Conservation (phyloP, 495 filamentous ascomycete genomes). For the Hypoxylon subgilvum region DNA sequence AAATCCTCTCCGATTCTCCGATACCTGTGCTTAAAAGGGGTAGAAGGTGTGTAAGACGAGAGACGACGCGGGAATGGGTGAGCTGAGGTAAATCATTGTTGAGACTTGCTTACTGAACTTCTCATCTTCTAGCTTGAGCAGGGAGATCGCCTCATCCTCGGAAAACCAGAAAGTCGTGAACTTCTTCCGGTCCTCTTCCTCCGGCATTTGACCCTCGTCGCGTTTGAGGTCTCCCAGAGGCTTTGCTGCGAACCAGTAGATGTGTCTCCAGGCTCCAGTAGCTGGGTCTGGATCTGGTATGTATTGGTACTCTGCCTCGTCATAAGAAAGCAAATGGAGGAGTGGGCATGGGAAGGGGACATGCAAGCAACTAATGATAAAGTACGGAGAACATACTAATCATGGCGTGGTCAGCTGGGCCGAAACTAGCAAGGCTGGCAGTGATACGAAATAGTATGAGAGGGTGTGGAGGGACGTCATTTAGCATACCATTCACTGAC, state of each 20-base stretch:
- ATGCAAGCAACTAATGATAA: neutral
- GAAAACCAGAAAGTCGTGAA: conserved; percentile 41
- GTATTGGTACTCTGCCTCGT: conserved; percentile 17
- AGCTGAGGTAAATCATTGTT: too few relatives aligned
- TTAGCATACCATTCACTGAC: conserved; percentile 41
- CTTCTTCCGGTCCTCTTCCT: conserved; percentile 40
- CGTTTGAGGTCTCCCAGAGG: conserved; percentile 28
- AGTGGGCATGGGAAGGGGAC: neutral
- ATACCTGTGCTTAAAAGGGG: too few relatives aligned
- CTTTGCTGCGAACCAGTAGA: conserved; percentile 43
- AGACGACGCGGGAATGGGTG: too few relatives aligned
- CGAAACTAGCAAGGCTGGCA: conserved; percentile 8
- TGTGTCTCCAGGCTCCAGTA: conserved; percentile 43
- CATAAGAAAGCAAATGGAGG: neutral
- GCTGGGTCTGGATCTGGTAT: conserved; percentile 40
- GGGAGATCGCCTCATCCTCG: conserved; percentile 30
- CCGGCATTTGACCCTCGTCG: conserved; percentile 33
- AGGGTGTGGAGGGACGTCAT: neutral
- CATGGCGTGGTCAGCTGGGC: conserved; percentile 16
- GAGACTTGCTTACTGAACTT: conserved; percentile 38
- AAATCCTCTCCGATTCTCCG: too few relatives aligned
- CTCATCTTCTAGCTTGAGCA: conserved; percentile 42
- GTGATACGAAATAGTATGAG: neutral
- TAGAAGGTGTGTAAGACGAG: too few relatives aligned
- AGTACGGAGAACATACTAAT: conserved; percentile 19